Evolutionary conservation across 805 yeast genomes (phyloP), one percentile per base, ranked within the genome.

Genomic region (Clavispora fructus): DNA sequence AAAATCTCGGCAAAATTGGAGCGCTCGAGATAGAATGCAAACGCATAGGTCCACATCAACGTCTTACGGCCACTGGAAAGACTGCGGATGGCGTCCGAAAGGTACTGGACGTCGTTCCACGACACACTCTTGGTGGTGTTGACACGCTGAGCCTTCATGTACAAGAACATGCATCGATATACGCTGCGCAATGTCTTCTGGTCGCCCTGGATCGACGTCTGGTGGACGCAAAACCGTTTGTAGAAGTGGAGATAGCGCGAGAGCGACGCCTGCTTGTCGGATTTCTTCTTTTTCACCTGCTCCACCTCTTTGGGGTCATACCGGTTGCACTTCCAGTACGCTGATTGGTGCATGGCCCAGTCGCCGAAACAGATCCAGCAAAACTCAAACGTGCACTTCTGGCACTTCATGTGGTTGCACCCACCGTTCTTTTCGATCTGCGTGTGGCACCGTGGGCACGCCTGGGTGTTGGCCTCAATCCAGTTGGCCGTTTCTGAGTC

Each of bases 401-500:
- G 71, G 63, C 99, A 94, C 1, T 82, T 77, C 96, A 94, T 92
- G 66, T 94, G 99, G 65, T 92, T 92, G 67, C 99, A 94, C 0
- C 99, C 99, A 19, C 97, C 98, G 60, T 86, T 86, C 58, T 92
- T 90, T 61, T 94, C 97, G 51, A 92, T 94, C 27, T 81, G 71
- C 1, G 89, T 70, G 9, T 69, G 68, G 68, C 99, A 94, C 58
- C 79, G 79, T 0, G 97, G 95, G 63, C 99, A 94, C 39, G 79
- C 78, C 55, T 88, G 84, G 1, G 99, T 89, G 62, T 92, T 83
- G 4, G 85, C 81, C 4, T 80, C 74, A 23, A 94, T 82, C 97
- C 98, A 94, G 57, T 84, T 80, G 2, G 83, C 76, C 13, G 96
- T 89, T 56, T 87, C 96, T 0, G 94, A 81, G 60, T 94, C 98